Evolutionary conservation across 345 rosid genomes (phyloP).

Genomic region (Gossypium mustelinum): DNA sequence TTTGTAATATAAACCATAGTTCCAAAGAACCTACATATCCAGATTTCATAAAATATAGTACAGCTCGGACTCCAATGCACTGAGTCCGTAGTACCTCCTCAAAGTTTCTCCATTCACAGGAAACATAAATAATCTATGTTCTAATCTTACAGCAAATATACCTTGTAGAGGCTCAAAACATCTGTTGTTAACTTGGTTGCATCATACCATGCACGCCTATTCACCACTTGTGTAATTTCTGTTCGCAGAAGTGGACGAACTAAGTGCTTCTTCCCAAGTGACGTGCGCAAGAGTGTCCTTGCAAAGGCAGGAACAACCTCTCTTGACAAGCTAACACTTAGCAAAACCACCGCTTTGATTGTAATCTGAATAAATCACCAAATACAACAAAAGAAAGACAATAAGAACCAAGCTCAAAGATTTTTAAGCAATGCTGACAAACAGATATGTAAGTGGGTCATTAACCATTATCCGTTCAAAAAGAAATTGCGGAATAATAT

Average conservation of each 20-base stretch:
- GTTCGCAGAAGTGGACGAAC: conserved; percentile 81
- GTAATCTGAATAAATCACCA: conserved; percentile 37
- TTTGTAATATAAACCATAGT: not conserved
- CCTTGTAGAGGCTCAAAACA: conserved; percentile 83
- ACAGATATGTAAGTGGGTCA: not conserved
- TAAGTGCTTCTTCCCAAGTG: conserved; percentile 93
- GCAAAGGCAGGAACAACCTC: conserved; percentile 93
- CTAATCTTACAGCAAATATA: conserved; percentile 23
- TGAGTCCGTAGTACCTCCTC: not conserved
- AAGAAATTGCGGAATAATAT: not conserved
- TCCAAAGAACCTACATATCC: not conserved
- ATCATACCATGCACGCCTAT: conserved; percentile 93
- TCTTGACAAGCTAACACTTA: conserved; percentile 80
- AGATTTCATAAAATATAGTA: not conserved
- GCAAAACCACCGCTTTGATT: conserved; percentile 64
- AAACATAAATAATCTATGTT: not conserved
- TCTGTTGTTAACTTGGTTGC: conserved; percentile 75
- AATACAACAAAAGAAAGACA: not conserved
- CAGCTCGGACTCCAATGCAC: not conserved
- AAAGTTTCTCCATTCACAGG: conserved; percentile 5
- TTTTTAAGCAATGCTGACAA: not conserved
- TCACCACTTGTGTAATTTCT: conserved; percentile 90
- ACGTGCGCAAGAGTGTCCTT: conserved; percentile 76
- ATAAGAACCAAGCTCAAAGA: not conserved
- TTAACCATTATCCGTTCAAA: not conserved